phyloP scores from a whole-genome alignment of 768 basidiomycete species.

The Collybia nuda region DNA sequence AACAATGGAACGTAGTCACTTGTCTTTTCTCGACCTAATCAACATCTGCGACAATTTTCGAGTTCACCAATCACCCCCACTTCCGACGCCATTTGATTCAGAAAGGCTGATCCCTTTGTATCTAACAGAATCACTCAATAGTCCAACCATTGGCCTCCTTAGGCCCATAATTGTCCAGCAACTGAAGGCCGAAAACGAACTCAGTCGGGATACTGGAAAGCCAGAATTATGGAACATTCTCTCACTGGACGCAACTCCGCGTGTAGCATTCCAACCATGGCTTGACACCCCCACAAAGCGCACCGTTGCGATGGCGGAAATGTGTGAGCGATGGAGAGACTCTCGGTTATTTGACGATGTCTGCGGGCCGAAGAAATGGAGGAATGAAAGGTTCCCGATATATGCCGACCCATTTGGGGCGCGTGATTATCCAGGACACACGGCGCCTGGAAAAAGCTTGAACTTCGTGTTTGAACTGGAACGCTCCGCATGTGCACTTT shows the following conservation, averaged over 20 bases:
- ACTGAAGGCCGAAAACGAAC: conserved; percentile 50
- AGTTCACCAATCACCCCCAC: conserved; percentile 26
- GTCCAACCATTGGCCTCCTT: conserved; percentile 62
- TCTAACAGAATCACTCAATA: conserved; percentile 45
- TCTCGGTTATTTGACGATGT: conserved; percentile 56
- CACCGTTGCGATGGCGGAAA: conserved; percentile 57
- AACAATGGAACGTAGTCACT: conserved; percentile 7
- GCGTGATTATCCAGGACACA: conserved; percentile 44
- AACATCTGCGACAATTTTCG: conserved; percentile 72
- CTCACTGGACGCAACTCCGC: conserved; percentile 16
- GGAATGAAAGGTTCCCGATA: conserved; percentile 79
- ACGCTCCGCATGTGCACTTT: conserved; percentile 83
- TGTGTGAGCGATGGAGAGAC: conserved; percentile 80
- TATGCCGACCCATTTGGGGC: conserved; percentile 69
- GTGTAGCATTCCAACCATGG: conserved; percentile 51
- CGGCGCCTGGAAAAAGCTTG: conserved; percentile 27
- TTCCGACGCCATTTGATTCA: conserved; percentile 28
- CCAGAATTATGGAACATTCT: conserved; percentile 38
- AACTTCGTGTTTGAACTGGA: conserved; percentile 91
- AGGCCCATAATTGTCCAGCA: conserved; percentile 55
- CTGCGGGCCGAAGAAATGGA: conserved; percentile 80
- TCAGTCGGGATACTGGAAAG: conserved; percentile 21
- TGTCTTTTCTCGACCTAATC: conserved; percentile 64
- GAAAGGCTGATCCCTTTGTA: conserved; percentile 57
- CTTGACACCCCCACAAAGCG: conserved; percentile 59